Conservation (phyloP, 306 rosid genomes). For the Casuarina cunninghamiana region DNA sequence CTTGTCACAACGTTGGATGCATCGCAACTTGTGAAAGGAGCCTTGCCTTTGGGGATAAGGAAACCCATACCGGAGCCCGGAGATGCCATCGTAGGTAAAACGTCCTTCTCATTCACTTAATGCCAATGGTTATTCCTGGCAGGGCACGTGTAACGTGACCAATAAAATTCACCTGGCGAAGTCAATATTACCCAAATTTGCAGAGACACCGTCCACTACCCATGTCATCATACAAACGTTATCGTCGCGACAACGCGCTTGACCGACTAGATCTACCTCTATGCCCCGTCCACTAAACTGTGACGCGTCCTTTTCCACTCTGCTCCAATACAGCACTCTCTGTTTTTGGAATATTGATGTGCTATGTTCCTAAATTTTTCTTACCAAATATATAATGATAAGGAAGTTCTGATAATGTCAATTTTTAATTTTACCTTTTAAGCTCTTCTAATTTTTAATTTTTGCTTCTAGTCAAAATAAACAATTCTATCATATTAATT, state of each 20-base stretch:
- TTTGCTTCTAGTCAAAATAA: too few relatives aligned
- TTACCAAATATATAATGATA: background rate
- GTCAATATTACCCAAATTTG: background rate
- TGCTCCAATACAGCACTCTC: background rate
- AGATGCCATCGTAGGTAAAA: background rate
- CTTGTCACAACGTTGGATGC: too few relatives aligned
- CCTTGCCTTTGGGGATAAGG: conserved; percentile 20
- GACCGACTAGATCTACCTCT: background rate
- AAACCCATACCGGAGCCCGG: background rate
- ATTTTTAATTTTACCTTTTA: too few relatives aligned
- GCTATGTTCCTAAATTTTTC: background rate
- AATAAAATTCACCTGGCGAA: background rate
- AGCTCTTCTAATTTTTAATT: too few relatives aligned
- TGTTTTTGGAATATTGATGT: background rate
- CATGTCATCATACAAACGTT: too few relatives aligned
- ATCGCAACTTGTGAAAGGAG: background rate
- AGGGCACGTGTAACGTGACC: background rate
- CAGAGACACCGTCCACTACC: background rate
- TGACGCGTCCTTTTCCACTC: background rate
- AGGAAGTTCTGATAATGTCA: too few relatives aligned
- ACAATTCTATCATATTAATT: too few relatives aligned
- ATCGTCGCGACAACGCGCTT: background rate
- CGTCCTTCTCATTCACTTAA: too few relatives aligned
- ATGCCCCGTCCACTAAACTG: background rate
- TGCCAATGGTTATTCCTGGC: background rate